phyloP scores from a whole-genome alignment of 176 grass and related monocot species.

The Oryza rufipogon region DNA sequence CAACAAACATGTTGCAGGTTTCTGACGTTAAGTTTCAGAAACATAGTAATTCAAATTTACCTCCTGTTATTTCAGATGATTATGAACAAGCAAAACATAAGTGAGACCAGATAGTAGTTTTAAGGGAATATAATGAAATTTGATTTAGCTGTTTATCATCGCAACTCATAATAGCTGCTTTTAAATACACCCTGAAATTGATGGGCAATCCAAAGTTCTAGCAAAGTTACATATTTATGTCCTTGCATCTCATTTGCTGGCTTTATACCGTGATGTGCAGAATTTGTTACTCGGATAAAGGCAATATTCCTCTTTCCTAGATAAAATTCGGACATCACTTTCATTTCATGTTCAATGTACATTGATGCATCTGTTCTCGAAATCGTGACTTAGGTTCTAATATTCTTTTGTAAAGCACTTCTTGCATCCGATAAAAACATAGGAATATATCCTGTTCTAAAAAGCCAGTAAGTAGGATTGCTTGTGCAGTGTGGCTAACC shows the following conservation, averaged over 20 bases:
- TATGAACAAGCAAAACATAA: neutral
- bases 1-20: neutral
- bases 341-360: neutral
- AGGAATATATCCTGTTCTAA: constrained; percentile 28
- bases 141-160: neutral
- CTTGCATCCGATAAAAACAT: neutral
- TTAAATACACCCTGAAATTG: constrained; percentile 15
- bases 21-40: neutral
- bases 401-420: constrained; percentile 32
- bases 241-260: neutral
- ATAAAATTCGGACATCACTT: neutral
- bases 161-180: neutral
- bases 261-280: constrained; percentile 4
- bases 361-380: neutral
- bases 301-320: neutral
- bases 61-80: neutral
- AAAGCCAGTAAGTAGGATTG: constrained; percentile 16
- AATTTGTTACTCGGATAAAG: constrained; percentile 15
- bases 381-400: neutral
- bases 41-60: neutral
- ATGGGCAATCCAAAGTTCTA: neutral
- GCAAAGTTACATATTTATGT: neutral
- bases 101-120: neutral
- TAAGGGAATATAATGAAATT: neutral
- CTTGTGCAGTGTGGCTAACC: constrained; percentile 27